Evolutionary conservation across 768 basidiomycete species (phyloP).

Genomic region (Leucogyrophana mollusca): DNA sequence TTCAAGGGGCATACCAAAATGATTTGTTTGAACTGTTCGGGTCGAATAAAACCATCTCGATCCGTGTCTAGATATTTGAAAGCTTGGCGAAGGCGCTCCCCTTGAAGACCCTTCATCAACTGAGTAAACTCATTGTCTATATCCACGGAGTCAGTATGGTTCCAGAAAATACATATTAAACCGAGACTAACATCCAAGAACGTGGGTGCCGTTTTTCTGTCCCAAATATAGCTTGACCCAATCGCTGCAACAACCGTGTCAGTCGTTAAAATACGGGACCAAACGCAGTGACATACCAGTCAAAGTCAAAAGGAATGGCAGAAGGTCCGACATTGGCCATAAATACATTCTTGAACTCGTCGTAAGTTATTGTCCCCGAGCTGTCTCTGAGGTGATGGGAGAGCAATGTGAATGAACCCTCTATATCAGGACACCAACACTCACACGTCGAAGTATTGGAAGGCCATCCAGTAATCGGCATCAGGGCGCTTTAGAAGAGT

Average conservation of each 20-base stretch:
- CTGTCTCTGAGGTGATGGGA: conserved; percentile 58
- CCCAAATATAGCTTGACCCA: conserved; percentile 98
- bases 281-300: conserved; percentile 53
- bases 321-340: conserved; percentile 74
- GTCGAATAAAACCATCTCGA: conserved; percentile 90
- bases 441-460: conserved; percentile 94
- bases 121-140: conserved; percentile 96
- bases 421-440: conserved; percentile 27
- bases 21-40: conserved; percentile 93
- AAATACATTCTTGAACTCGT: conserved; percentile 94
- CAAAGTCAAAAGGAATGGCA: conserved; percentile 92
- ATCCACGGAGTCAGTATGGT: not conserved
- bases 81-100: conserved; percentile 94
- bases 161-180: not conserved
- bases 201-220: conserved; percentile 86
- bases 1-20: conserved; percentile 66
- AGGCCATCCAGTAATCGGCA: conserved; percentile 96
- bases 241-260: conserved; percentile 47
- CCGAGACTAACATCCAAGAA: conserved; percentile 78
- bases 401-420: conserved; percentile 6
- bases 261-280: not conserved
- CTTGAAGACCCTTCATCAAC: conserved; percentile 97
- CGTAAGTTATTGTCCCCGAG: conserved; percentile 89
- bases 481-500: conserved; percentile 91
- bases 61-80: conserved; percentile 90